phyloP scores from a whole-genome alignment of 352 stramenopile species.

The Globisporangium paddicum region DNA sequence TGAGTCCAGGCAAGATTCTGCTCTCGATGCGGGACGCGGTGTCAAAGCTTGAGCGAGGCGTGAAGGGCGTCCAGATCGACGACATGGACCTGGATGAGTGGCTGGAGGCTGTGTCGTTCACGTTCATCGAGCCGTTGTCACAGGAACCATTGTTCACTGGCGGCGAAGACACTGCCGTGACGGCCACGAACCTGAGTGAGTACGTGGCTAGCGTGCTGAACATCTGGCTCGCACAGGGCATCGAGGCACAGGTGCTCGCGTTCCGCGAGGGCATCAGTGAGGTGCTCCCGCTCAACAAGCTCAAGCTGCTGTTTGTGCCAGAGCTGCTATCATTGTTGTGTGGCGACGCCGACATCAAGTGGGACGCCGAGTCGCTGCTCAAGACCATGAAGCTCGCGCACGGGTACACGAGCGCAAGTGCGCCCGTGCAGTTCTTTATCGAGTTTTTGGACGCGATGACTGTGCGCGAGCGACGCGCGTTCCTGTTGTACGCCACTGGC shows the following conservation, averaged over 20 bases:
- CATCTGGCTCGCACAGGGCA: conserved; percentile 61
- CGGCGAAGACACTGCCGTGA: conserved; percentile 45
- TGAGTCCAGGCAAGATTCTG: conserved; percentile 58
- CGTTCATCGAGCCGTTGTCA: conserved; percentile 77
- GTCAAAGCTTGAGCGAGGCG: conserved; percentile 21
- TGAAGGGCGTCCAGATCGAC: conserved; percentile 48
- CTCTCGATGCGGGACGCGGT: conserved; percentile 47
- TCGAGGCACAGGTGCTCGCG: conserved; percentile 55
- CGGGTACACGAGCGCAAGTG: conserved; percentile 75
- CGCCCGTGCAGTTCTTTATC: conserved; percentile 64
- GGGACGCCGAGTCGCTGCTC: conserved; percentile 55
- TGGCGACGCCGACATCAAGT: conserved; percentile 68
- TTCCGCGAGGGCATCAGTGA: conserved; percentile 78
- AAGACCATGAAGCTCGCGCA: conserved; percentile 78
- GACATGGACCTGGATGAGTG: conserved; percentile 41
- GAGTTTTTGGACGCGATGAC: conserved; percentile 69
- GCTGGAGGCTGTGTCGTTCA: conserved; percentile 61
- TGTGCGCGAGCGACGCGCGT: conserved; percentile 48
- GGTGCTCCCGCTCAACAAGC: conserved; percentile 62
- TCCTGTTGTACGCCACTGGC: conserved; percentile 78
- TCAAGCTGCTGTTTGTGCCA: conserved; percentile 61
- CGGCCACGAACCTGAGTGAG: conserved; percentile 36
- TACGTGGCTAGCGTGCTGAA: conserved; percentile 59
- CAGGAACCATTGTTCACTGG: conserved; percentile 48
- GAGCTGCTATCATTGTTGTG: conserved; percentile 69